Base-by-base conservation (phyloP, 2,329 filamentous ascomycete species). In the Pestalotiopsis sp. region DNA sequence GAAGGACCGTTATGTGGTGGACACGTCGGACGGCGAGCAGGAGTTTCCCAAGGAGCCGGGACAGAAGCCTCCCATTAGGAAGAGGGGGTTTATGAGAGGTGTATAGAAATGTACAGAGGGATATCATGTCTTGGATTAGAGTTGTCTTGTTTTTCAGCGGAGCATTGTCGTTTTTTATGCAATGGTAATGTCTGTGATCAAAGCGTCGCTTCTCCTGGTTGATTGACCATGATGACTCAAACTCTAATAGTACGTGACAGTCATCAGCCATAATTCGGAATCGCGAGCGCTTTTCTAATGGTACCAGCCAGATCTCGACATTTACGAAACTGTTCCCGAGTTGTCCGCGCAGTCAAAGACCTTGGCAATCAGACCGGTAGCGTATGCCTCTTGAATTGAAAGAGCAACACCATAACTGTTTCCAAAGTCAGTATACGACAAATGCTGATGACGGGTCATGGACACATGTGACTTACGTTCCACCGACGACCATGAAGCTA, bases 311-410 rank as follows among this genome's bases (percentile, higher is more conserved):
- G 2, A 27, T 12, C 5, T 4, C 1, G 39, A 38, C 11, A 9
- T 20, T 23, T 66, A 66, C 13, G 64, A 66, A 0, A 66, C 39
- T 6, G 52, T 59, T 2, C 64, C 64, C n/a, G 62, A 76, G 66
- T 77, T 77, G 67, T 77, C 75, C 3, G 73, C 74, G 58, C 75
- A 77, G 52, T 72, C 69, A 60, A 77, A 77, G 13, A 75, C 75
- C 68, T 67, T 68, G 4, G 67, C 70, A 27, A 75, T 76, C 25
- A 71, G 62, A 5, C 73, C 74, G 25, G 67, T 70, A 2, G 65
- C 71, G 68, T 73, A 77, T 0, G 73, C 73, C 4, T 74, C 67
- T 57, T 73, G 71, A 31, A 77, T 76, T 0, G 75, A 74, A 17
- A 73, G 39, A 45, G 73, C 73, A 5, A 72, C 72, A 1, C 73